phyloP scores from a whole-genome alignment of 805 yeast species.

The Candida krabiensis region DNA sequence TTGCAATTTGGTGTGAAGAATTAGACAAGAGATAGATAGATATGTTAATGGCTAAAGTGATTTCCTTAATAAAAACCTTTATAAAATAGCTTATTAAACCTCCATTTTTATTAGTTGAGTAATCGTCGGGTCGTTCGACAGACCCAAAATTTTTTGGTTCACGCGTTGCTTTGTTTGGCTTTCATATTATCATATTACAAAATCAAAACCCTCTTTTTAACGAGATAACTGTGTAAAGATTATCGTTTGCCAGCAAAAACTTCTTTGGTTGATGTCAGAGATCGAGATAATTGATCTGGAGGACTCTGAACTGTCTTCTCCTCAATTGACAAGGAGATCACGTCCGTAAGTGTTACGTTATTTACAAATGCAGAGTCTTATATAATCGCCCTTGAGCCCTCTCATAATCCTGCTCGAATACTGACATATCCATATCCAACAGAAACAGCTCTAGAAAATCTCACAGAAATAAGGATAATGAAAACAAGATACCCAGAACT shows the following conservation, averaged over 20 bases:
- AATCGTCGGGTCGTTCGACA: too few relatives aligned
- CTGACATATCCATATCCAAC: neutral
- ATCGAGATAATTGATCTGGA: conserved; percentile 6
- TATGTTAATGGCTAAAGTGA: neutral
- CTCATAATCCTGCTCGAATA: too few relatives aligned
- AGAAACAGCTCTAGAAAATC: too few relatives aligned
- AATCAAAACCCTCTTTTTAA: too few relatives aligned
- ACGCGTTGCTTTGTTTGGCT: too few relatives aligned
- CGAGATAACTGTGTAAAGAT: too few relatives aligned
- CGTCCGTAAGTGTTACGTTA: neutral
- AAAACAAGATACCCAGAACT: neutral
- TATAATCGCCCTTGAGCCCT: neutral
- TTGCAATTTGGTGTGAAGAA: conserved; percentile 39
- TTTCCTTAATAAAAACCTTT: neutral
- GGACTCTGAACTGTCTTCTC: conserved; percentile 7
- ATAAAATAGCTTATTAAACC: neutral
- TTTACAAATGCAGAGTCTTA: neutral
- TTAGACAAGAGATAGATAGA: conserved; percentile 8
- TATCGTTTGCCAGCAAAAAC: too few relatives aligned
- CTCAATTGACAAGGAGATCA: neutral
- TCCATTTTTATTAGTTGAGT: neutral
- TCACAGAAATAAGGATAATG: too few relatives aligned
- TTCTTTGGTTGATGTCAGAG: conserved; percentile 8
- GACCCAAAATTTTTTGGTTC: too few relatives aligned
- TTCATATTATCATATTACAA: too few relatives aligned